Base-by-base conservation (phyloP, 2,329 filamentous ascomycete species). In the Golovinomyces cichoracearum region DNA sequence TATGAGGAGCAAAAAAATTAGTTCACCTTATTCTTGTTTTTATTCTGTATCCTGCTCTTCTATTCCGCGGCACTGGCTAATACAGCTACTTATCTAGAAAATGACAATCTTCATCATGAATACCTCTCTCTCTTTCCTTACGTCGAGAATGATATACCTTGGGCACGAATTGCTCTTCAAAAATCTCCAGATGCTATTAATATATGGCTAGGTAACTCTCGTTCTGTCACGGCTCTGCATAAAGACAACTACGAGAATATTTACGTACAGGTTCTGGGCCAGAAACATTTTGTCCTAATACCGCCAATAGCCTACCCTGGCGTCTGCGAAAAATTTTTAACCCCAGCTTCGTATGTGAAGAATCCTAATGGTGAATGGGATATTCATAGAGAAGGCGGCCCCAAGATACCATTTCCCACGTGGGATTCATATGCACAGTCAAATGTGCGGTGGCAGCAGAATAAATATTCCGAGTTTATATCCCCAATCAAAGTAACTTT, bases 231-330 rank as follows among this genome's bases (percentile, higher is more conserved):
- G 0, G 77, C 79, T 0, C 62, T 86, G 48, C 83, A 90, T 64
- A 81, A 80, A 57, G 83, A 90, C 63, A 81, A 81, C 57, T 88
- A 86, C 61, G 82, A 90, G 61, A 90, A 90, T 60, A 70, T 90
- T 0, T 90, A 86, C 60, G 78, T 83, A 1, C 82, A 88, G 57
- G 62, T 88, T 13, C 61, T 75, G 0, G 83, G 83, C 0, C 64
- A 65, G 49, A 90, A 90, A 60, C 74, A 81, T 55, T 90, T 90
- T 55, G 70, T 77, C 0, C 66, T 90, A 1, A 63, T 90, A 1
- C 78, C 83, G n/a, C 76, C 82, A 0, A 61, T 80, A 1, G 80
- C 75, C 52, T 72, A 77, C 54, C 68, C 78, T 0, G 80, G 77
- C 52, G 74, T 85, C 40, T 74, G 74, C 50, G 83, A 88, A 64